Evolutionary conservation across 1,139 yeast species (phyloP).

Genomic region (Scheffersomyces stambukii): DNA sequence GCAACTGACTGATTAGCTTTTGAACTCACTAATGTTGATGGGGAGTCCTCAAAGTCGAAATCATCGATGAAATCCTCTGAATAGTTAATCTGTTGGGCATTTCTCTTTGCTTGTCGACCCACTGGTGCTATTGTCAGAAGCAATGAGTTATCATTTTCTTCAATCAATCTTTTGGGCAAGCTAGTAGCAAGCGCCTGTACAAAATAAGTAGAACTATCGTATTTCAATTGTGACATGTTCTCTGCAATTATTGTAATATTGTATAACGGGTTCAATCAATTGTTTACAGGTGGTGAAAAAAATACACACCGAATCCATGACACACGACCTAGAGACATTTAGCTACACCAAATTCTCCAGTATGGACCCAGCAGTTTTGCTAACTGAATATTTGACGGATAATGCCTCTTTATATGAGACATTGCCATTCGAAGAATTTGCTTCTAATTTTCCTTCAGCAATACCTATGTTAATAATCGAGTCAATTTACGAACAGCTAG

Average conservation of each 20-base stretch:
- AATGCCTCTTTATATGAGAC: constrained; percentile 10
- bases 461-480: constrained; percentile 6
- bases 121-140: constrained; percentile 66
- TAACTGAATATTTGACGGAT: constrained; percentile 10
- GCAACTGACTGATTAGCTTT: constrained; percentile 15
- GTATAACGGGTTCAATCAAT: not conserved
- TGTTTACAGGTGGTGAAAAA: not conserved
- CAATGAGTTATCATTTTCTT: constrained; percentile 55
- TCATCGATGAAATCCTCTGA: constrained; percentile 66
- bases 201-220: constrained; percentile 24
- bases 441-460: constrained; percentile 10
- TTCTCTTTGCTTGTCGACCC: constrained; percentile 73
- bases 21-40: constrained; percentile 11
- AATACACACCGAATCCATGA: not conserved
- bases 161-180: constrained; percentile 30
- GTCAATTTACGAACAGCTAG: constrained; percentile 15
- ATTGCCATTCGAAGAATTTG: constrained; percentile 7
- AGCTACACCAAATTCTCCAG: constrained; percentile 2
- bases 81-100: constrained; percentile 71
- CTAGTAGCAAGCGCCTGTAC: constrained; percentile 81
- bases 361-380: constrained; percentile 6
- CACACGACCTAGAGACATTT: constrained; percentile 1
- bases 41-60: constrained; percentile 67
- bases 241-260: not conserved
- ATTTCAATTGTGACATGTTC: constrained; percentile 4